A percentile compares a stretch with the other conserved stretches of the same genome.
These are phyloP conservation scores for Sequoiadendron giganteum DNA, from an alignment of 75 land plant genomes.

Conservation along the genomic window DNA sequence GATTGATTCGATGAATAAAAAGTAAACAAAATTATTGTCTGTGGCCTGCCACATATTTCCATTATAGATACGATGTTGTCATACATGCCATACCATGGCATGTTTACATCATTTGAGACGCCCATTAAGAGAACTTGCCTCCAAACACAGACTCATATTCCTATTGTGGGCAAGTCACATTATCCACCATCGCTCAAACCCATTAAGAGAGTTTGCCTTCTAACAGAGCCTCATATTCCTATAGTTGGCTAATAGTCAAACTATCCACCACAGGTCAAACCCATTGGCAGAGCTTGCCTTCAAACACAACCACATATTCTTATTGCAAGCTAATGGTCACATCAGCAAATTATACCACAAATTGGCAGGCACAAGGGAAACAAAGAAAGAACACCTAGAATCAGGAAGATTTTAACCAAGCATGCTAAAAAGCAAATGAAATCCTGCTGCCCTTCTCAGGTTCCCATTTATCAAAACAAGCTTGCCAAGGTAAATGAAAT, in stretches of 20 bases:
- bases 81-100: not conserved
- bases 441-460: not conserved
- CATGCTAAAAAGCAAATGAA: not conserved
- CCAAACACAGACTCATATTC: too few relatives aligned
- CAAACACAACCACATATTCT: too few relatives aligned
- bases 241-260: not conserved
- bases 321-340: not conserved
- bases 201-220: too few relatives aligned
- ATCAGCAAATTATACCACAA: too few relatives aligned
- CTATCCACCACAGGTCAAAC: not conserved
- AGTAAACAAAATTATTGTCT: not conserved
- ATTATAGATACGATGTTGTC: not conserved
- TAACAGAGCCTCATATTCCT: too few relatives aligned
- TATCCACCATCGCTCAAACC: not conserved
- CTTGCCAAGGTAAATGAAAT: not conserved
- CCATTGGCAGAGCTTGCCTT: too few relatives aligned
- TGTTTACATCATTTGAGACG: not conserved
- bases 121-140: too few relatives aligned
- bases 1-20: not conserved
- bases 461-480: not conserved
- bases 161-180: not conserved
- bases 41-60: not conserved
- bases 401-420: not conserved
- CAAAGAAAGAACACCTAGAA: not conserved
- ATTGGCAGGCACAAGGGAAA: not conserved